Conservation (phyloP, 306 rosid genomes). For the Vigna reflexopilosa region DNA sequence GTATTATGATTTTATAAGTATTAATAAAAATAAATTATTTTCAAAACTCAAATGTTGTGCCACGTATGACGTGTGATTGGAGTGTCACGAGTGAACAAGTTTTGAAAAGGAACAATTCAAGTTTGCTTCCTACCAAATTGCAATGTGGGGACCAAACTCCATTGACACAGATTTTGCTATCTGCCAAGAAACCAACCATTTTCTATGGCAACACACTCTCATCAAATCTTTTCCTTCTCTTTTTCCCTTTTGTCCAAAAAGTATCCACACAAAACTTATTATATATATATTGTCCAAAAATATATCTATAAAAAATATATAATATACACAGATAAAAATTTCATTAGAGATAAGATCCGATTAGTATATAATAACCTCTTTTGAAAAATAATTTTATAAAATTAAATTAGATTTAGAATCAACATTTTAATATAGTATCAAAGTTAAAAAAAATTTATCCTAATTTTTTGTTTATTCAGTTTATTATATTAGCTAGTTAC, state of each 20-base stretch:
- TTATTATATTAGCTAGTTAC: fast-evolving
- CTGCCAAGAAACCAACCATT: neutral
- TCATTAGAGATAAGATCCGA: too few species aligned
- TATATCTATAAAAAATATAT: too few species aligned
- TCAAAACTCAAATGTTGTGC: too few species aligned
- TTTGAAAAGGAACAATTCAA: conserved; percentile 16
- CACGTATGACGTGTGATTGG: neutral
- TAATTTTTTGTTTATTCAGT: too few species aligned
- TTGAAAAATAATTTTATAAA: too few species aligned
- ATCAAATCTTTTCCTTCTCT: neutral
- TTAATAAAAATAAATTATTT: too few species aligned
- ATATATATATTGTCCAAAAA: neutral
- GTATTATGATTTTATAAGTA: too few species aligned
- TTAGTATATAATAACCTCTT: too few species aligned
- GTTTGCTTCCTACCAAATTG: conserved; percentile 27
- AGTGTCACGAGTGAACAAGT: neutral
- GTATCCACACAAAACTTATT: neutral
- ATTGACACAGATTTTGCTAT: conserved; percentile 6
- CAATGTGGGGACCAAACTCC: conserved; percentile 32
- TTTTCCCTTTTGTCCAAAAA: neutral
- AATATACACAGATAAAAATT: too few species aligned
- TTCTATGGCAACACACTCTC: neutral
- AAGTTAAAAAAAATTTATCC: too few species aligned
- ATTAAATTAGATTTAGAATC: too few species aligned
- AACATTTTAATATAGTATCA: too few species aligned